phyloP scores from a whole-genome alignment of 2,329 filamentous ascomycete genomes.

The Tolypocladium pustulatum region DNA sequence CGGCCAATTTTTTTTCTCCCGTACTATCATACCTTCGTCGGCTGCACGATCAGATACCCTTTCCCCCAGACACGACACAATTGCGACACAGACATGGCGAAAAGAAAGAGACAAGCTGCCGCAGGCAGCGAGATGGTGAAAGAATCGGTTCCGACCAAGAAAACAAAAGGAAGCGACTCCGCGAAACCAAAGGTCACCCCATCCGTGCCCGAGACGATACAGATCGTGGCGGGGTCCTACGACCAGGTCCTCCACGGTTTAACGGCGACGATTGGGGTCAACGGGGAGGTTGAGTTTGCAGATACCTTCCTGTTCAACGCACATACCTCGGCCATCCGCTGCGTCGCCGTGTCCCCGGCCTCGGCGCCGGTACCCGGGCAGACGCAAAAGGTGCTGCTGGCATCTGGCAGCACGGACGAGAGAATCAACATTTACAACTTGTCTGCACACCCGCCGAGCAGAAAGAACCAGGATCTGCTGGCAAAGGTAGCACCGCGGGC shows the following conservation, averaged over 20 bases:
- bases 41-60: not conserved
- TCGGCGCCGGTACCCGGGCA: constrained; percentile 51
- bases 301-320: constrained; percentile 96
- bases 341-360: constrained; percentile 72
- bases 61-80: not conserved
- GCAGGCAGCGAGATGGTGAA: constrained; percentile 12
- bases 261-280: constrained; percentile 53
- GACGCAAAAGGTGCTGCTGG: constrained; percentile 76
- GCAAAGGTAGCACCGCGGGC: constrained; percentile 61
- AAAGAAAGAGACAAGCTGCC: constrained; percentile 35
- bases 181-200: constrained; percentile 3
- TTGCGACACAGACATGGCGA: constrained; percentile 27
- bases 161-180: constrained; percentile 14
- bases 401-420: constrained; percentile 87
- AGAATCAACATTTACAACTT: constrained; percentile 90
- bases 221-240: constrained; percentile 89
- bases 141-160: constrained; percentile 18
- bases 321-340: constrained; percentile 81
- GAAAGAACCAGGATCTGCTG: constrained; percentile 46
- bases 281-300: constrained; percentile 54
- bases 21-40: not conserved
- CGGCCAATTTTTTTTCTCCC: constrained; percentile 5
- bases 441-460: constrained; percentile 55
- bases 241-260: constrained; percentile 87
- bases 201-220: constrained; percentile 48